A percentile compares a stretch with the other conserved stretches of the same genome.
These are phyloP conservation scores for Trichoderma atrobrunneum DNA, from an alignment of 2,329 filamentous ascomycete species.

Conservation along the genomic window DNA sequence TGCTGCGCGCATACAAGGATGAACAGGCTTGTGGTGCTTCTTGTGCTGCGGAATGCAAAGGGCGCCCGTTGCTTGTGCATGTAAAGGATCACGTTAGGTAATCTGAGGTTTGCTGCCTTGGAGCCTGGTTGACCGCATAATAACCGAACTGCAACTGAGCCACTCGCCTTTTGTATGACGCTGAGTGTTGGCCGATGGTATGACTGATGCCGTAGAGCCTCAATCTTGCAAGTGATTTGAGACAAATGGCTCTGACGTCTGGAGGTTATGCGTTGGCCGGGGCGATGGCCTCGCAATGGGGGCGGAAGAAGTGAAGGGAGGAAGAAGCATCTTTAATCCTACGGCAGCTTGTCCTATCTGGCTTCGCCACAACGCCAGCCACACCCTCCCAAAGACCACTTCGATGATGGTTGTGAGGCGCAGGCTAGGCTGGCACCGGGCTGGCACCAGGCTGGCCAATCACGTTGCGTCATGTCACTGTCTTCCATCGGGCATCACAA, in stretches of 20 bases:
- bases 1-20: neutral
- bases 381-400: neutral
- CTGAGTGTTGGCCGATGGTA: neutral
- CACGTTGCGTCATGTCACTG: neutral
- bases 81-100: neutral
- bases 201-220: neutral
- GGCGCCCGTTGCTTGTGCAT: neutral
- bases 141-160: neutral
- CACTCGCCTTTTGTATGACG: neutral
- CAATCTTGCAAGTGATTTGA: neutral
- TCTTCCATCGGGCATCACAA: neutral
- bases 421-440: neutral
- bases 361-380: constrained; percentile 1
- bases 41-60: neutral
- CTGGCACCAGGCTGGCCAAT: neutral
- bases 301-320: neutral
- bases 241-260: neutral
- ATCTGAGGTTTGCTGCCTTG: neutral
- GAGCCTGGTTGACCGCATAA: neutral
- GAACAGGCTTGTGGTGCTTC: neutral
- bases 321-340: neutral
- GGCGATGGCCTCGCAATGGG: neutral
- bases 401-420: neutral
- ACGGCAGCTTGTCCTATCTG: neutral
- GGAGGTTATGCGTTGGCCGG: neutral